Evolutionary conservation across 2,329 filamentous ascomycete genomes (phyloP).

Genomic region (Verticillium longisporum): DNA sequence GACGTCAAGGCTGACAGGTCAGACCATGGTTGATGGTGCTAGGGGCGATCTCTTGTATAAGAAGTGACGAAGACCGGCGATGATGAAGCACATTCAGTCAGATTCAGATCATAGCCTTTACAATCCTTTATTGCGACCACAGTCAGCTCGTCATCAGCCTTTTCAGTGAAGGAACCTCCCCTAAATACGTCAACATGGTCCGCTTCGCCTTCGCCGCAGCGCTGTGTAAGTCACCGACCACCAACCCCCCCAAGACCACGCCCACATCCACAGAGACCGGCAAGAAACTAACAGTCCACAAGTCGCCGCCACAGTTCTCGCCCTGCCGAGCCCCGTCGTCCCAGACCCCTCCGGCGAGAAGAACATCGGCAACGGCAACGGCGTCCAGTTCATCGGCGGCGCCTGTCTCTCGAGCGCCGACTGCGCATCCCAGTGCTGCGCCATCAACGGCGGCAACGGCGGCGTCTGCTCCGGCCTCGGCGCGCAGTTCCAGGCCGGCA

Average conservation of each 20-base stretch:
- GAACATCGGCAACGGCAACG: conserved; percentile 18
- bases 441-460: conserved; percentile 15
- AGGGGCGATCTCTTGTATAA: background rate
- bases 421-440: conserved; percentile 18
- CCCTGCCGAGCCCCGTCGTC: conserved; percentile 6
- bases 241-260: conserved; percentile 3
- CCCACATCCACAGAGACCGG: background rate
- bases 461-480: conserved; percentile 19
- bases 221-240: conserved; percentile 5
- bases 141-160: too few relatives aligned
- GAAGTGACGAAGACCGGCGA: background rate
- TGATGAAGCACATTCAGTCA: background rate
- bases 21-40: background rate
- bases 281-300: background rate
- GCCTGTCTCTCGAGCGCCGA: conserved; percentile 19
- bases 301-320: conserved; percentile 13
- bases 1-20: background rate
- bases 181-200: conserved; percentile 7
- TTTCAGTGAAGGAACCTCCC: background rate
- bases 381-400: conserved; percentile 21
- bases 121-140: too few relatives aligned
- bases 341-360: conserved; percentile 19
- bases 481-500: conserved; percentile 18
- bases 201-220: conserved; percentile 4
- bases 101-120: background rate